Base-by-base conservation (phyloP, 2,329 filamentous ascomycete species). In the Zasmidium citrigriseum region DNA sequence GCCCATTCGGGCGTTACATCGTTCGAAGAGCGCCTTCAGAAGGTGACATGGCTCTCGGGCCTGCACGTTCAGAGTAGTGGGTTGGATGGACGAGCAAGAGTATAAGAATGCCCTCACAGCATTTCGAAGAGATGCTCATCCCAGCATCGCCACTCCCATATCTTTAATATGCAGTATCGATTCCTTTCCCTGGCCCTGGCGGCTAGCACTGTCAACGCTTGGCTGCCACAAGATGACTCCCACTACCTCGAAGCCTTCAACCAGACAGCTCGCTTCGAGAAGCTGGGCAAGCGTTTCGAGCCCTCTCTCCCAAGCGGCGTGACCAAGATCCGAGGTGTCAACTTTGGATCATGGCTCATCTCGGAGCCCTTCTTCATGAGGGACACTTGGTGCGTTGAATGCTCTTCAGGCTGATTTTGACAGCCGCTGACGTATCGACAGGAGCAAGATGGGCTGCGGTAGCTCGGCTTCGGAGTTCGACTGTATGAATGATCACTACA, bases 401-500 rank as follows among this genome's bases (percentile, higher is more conserved):
- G n/a, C n/a, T n/a, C n/a, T n/a, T n/a, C n/a, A n/a, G 12, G 12
- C 2, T 22, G 22, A 2, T 29, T 20, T 2, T n/a, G n/a, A n/a
- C n/a, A n/a, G 10, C 14, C n/a, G n/a, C n/a, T n/a, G n/a, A n/a
- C n/a, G n/a, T 21, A 18, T 45, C 22, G 45, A 12, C 20, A 55
- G 52, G 52, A 52, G 20, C 46, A 55, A 59, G 10, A 57, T 57
- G 55, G 55, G 55, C 24, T 59, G 57, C 18, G 47, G 47, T 14
- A 44, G 24, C 38, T 54, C 57, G 3, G 41, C 27, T 3, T 59
- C 57, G 7, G 57, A 59, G 25, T 59, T 54, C 16, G 52, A 59
- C 14, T 59, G 57, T 22, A 59, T 59, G 57, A 49, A 50, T 23
- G 52, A 59, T 18, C 51, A 59, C 38, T 59, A 59, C 38, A 22